Evolutionary conservation across 2,329 filamentous ascomycete species (phyloP), one percentile per base, ranked within the genome.

Genomic region (Trichoderma cornu-damae): DNA sequence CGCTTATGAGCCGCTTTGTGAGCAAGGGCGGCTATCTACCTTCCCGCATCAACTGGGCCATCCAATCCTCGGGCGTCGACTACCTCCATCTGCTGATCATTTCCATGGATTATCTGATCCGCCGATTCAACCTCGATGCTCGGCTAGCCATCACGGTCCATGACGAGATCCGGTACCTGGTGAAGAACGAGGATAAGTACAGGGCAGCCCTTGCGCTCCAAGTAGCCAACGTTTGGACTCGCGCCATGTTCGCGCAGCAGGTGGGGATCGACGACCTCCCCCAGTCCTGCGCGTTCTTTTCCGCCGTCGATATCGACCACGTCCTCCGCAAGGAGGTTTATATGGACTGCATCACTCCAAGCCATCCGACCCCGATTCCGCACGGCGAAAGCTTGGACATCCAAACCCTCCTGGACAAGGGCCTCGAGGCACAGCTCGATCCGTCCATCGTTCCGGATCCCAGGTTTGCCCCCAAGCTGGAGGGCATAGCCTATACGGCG

Each of bases 301-400:
- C 89, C 1, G 93, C 94, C 3, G 85, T 99, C 5, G 94, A 99
- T 68, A 89, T 99, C 63, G 94, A 99, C 68, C 86, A 90, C 65
- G 92, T 99, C 3, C 79, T 99, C n/a, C 84, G 94, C 51, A 99
- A 99, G 70, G 94, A 99, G 72, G 95, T 99, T 3, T 88, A 99
- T 70, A 96, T 99, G 90, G 89, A 96, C 67, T 99, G 94, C 69
- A 74, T 97, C 42, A 99, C 94, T 0, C 94, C 94, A 1, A 94
- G 88, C 42, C 89, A 99, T 70, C 81, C 82, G 0, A 79, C 81
- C 0, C 79, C 86, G 28, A 97, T 99, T 40, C 80, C 89, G 0
- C 87, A 85, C 1, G 94, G 95, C 34, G 92, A 97, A 73, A 91
- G 85, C 60, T 72, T 99, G 7, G 92, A 96, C 68, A 96, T 99